phyloP scores from a whole-genome alignment of 805 yeast species.

The Naumovozyma dairenensis region DNA sequence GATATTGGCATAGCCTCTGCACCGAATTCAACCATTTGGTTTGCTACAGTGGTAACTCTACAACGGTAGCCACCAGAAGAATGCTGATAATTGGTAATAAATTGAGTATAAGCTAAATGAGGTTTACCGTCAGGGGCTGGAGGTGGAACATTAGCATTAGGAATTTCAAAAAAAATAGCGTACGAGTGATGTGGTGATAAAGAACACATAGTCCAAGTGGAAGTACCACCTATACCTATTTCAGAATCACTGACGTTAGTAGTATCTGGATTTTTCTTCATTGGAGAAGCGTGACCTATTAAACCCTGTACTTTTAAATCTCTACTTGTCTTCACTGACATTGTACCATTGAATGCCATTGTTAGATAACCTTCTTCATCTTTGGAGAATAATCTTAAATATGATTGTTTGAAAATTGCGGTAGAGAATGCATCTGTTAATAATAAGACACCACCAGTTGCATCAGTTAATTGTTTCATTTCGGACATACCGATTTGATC shows the following conservation, averaged over 20 bases:
- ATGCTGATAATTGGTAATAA: slow-evolving; percentile 87
- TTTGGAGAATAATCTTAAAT: slow-evolving; percentile 74
- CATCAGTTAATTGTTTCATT: slow-evolving; percentile 77
- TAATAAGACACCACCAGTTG: slow-evolving; percentile 83
- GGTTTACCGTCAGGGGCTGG: slow-evolving; percentile 9
- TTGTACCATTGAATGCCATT: slow-evolving; percentile 83
- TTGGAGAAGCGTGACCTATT: slow-evolving; percentile 84
- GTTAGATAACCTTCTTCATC: slow-evolving; percentile 80
- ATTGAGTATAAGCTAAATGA: slow-evolving; percentile 58
- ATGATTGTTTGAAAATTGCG: slow-evolving; percentile 86
- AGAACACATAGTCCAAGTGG: slow-evolving; percentile 77
- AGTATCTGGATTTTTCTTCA: slow-evolving; percentile 50
- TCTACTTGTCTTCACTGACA: slow-evolving; percentile 78
- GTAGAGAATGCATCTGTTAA: slow-evolving; percentile 91
- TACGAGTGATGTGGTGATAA: slow-evolving; percentile 82
- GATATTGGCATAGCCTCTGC: slow-evolving; percentile 46
- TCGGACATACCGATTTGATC: slow-evolving; percentile 94
- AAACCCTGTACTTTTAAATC: slow-evolving; percentile 87
- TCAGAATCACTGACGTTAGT: slow-evolving; percentile 82
- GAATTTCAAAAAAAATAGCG: slow-evolving; percentile 81
- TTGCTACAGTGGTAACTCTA: slow-evolving; percentile 78
- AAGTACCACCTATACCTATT: slow-evolving; percentile 88
- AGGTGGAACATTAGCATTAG: slow-evolving; percentile 27
- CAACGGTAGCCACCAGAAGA: slow-evolving; percentile 84
- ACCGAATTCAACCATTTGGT: slow-evolving; percentile 44